Evolutionary conservation across 1,139 yeast genomes (phyloP), one percentile per base, ranked within the genome.

Genomic region (Saccharomyces uvarum): DNA sequence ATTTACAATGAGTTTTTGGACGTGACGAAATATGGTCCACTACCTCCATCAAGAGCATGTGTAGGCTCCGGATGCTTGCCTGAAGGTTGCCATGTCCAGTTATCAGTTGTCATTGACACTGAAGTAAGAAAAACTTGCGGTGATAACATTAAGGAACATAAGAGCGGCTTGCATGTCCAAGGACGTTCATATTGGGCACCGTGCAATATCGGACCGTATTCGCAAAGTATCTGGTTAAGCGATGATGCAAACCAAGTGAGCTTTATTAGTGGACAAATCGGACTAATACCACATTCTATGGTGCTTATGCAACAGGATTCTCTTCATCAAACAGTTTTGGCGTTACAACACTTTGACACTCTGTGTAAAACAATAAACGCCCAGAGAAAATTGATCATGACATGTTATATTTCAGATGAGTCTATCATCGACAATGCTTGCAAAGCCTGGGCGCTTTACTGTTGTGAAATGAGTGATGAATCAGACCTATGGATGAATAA

Each of bases 111-210:
- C 4, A 76, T 77, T 1, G 68, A 79, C 46, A 44, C 47, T 3
- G 58, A 38, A 28, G 26, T 26, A n/a, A 33, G 21, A 42, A 53
- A 33, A 50, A 44, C 54, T 5, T 29, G 48, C 3, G 47, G 53
- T 3, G 48, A 24, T n/a, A 53, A 60, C 27, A 51, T 51, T 8
- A 55, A 60, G 49, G 47, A 47, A 0, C 56, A 57, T 19, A 82
- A 83, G 61, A 73, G 73, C 47, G 97, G 98, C 0, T 74, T 93
- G 26, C 98, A 93, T 66, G 88, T 93, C 3, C 89, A 93, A 63
- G 89, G 98, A 0, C 77, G 93, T 56, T 89, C 97, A 29, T 90
- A 86, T 68, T 93, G 99, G 99, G 97, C 97, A 0, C 99, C 99
- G 0, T 95, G 96, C 49, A 93, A 93, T 63, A 93, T 93, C 54